Evolutionary conservation across 495 filamentous ascomycete genomes (phyloP).

Genomic region (Beverwykella pulmonaria): DNA sequence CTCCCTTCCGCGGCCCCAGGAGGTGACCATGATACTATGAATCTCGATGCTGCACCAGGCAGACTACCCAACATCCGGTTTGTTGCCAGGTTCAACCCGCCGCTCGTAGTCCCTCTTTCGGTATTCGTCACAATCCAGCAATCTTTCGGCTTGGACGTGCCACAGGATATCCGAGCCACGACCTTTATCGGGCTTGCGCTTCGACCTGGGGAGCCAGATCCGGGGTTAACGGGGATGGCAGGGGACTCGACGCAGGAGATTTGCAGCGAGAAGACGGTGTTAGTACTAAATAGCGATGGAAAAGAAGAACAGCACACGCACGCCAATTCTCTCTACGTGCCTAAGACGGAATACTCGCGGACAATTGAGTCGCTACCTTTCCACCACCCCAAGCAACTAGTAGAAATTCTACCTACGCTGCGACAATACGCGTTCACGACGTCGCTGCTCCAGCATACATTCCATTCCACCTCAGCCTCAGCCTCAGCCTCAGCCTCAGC

Average conservation of each 20-base stretch:
- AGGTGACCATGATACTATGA: constrained; percentile 49
- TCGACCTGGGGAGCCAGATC: constrained; percentile 38
- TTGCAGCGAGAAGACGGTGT: constrained; percentile 42
- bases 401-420: constrained; percentile 67
- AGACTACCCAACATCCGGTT: constrained; percentile 78
- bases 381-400: constrained; percentile 80
- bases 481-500: too few species aligned
- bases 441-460: constrained; percentile 35
- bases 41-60: constrained; percentile 20
- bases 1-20: constrained; percentile 37
- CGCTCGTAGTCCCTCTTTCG: constrained; percentile 70
- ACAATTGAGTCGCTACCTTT: constrained; percentile 75
- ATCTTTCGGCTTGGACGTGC: constrained; percentile 58
- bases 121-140: constrained; percentile 65
- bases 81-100: constrained; percentile 80
- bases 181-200: constrained; percentile 73
- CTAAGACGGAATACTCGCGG: constrained; percentile 69
- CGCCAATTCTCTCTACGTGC: constrained; percentile 67
- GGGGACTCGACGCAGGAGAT: constrained; percentile 45
- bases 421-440: constrained; percentile 45
- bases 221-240: constrained; percentile 49
- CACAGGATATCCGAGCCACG: constrained; percentile 57
- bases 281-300: constrained; percentile 47
- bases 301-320: constrained; percentile 57
- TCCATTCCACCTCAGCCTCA: constrained; percentile 13